Base-by-base conservation (phyloP, 192 early-diverging fungal species). In the Dissophora globulifera region DNA sequence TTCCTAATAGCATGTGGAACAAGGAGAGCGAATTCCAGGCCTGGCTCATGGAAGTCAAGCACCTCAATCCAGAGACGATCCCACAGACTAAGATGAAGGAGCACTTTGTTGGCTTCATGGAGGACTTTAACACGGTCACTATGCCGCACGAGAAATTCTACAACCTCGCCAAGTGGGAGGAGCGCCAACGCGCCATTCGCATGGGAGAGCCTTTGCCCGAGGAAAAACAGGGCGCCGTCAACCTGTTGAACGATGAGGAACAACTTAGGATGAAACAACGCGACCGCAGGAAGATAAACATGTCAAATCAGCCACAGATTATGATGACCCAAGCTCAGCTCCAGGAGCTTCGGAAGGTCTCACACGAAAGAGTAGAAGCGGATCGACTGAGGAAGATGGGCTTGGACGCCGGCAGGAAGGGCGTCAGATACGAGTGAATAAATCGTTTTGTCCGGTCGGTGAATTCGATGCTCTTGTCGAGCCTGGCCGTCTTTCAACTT, bases 81-180 rank as follows among this genome's bases (percentile, higher is more conserved):
- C 81, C 68, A 9, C 80, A 84, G 32, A 68, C 56, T 43, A 81
- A 82, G 45, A 76, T 81, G 58, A 88, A 88, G 58, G 74, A 83
- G 17, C 58, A 83, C 30, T 88, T 88, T 58, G 6, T 82, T 13
- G 82, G 81, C 17, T 88, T 86, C 60, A 86, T 88, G 83, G 86
- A 88, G 65, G 86, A 88, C 53, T 88, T 81, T 58, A 88, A 88
- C 33, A 88, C 86, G 4, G 86, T 83, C 11, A 88, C 86, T 0
- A 83, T 88, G 81, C 81, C 86, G 6, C 86, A 88, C 69, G 82
- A 84, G 62, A 87, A 87, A 68, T 88, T 79, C 35, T 87, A 87
- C 50, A 66, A 84, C 27, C n/a, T 87, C 3, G 16, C 48, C 15
- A 71, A 86, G 71, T 84, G 85, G 83, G 86, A 87, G 43, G 62